Evolutionary conservation across 257 asterid species (phyloP), one percentile per base, ranked within the genome.

Genomic region (Lycium ferocissimum): DNA sequence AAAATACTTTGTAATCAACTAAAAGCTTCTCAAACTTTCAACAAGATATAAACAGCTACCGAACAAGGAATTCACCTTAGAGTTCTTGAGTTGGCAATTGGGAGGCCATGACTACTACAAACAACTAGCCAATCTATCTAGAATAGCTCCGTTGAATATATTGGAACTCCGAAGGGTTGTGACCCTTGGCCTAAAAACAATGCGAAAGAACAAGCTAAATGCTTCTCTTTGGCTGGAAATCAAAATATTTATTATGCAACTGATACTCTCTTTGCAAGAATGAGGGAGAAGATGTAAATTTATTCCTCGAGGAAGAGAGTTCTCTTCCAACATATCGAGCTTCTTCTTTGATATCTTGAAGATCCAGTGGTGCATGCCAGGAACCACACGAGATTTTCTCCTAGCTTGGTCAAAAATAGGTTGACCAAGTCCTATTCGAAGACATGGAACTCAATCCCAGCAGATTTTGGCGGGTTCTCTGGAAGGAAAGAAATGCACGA

Each of bases 11-110:
- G 49, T 67, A 37, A 35, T 37, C 75, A 67, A 6, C 75, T 37
- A 67, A 38, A 67, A 67, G 75, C 22, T 67, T 35, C 75, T 66
- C 73, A 35, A 66, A 15, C 15, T 35, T 33, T 67, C 75, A 67
- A 67, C 49, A 35, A 67, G 49, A 12, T 67, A 67, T 38, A 47
- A 67, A 35, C 49, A 35, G 75, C 75, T 67, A 37, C 49, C 3
- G 49, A 6, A 67, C 7, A 67, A 67, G 49, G 75, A 67, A 67
- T 35, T 54, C 49, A 35, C 51, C 51, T 67, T 3, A 14, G 49
- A 37, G 47, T 7, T 37, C 15, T 17, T 37, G 47, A 67, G 76
- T 14, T 67, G 76, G 76, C 76, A 67, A 67, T 67, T 38, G 22
- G 18, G 10, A 35, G 75, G 75, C 75, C 49, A 67, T 37, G 76